A percentile compares a stretch with the other conserved stretches of the same genome.
These are phyloP conservation scores for Pyricularia pennisetigena DNA, from an alignment of 2,329 filamentous ascomycete genomes.

Conservation along the genomic window DNA sequence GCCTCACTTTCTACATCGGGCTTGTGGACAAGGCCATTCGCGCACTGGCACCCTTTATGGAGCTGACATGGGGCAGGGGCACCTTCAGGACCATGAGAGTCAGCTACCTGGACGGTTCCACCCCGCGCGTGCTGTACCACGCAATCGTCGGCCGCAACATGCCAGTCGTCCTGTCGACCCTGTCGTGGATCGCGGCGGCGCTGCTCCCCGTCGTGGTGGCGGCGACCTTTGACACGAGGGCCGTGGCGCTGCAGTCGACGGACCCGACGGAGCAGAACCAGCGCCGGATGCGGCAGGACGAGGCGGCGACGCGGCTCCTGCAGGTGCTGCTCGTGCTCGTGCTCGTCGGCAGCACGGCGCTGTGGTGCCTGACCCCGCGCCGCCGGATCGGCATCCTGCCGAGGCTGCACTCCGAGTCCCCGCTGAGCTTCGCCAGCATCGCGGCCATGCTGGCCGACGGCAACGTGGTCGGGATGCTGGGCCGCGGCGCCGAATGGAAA, in stretches of 20 bases:
- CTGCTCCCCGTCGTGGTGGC: constrained; percentile 21
- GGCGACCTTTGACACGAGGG: constrained; percentile 20
- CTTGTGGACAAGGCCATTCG: constrained; percentile 21
- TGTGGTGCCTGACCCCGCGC: constrained; percentile 19
- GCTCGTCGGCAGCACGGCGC: constrained; percentile 15
- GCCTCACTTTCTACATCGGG: constrained; percentile 20
- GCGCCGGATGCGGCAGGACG: constrained; percentile 19
- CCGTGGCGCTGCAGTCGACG: constrained; percentile 8
- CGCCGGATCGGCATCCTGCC: constrained; percentile 16
- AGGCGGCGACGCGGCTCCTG: constrained; percentile 21
- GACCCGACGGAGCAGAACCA: constrained; percentile 2
- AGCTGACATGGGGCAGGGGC: constrained; percentile 15
- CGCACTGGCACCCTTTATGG: constrained; percentile 21
- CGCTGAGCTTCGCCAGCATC: constrained; percentile 24
- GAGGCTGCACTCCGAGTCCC: constrained; percentile 9
- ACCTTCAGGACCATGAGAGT: constrained; percentile 19
- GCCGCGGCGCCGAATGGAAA: constrained; percentile 17
- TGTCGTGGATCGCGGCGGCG: constrained; percentile 17
- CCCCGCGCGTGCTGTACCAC: constrained; percentile 16
- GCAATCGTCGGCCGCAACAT: constrained; percentile 17
- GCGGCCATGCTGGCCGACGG: constrained; percentile 26
- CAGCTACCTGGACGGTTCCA: constrained; percentile 21
- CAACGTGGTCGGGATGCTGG: constrained; percentile 21
- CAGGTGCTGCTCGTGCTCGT: constrained; percentile 20
- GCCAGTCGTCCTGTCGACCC: constrained; percentile 16